Base-by-base conservation (phyloP, 768 basidiomycete genomes). In the Suillus sp. region DNA sequence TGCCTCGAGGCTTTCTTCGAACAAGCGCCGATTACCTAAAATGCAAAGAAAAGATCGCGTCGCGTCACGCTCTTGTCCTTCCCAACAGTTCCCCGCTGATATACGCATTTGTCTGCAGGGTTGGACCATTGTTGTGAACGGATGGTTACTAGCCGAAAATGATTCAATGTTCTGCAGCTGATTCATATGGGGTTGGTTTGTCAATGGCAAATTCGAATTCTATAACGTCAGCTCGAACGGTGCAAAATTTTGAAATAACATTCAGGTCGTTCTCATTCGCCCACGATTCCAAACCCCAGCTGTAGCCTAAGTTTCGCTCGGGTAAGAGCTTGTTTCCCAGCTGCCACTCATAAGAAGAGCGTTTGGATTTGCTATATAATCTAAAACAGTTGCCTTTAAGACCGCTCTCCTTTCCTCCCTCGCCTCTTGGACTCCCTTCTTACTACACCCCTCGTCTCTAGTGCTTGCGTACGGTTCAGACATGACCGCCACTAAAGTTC, bases 401-500 rank as follows among this genome's bases (percentile, higher is more conserved):
- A 63, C 7, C 62, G 45, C 32, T 25, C 32, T 45, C 27, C 40
- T 54, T 61, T 42, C 32, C 59, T 62, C 61, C 30, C 37, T 27
- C 30, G 5, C 63, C 10, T 51, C 50, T 50, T 48, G 7, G 11
- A 35, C 18, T 4, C 53, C 30, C 13, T 47, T 60, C 40, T n/a
- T n/a, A n/a, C 51, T 43, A 47, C 59, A 20, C 47, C 20, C 58
- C n/a, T n/a, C 56, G 60, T 50, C 51, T 32, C 63, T 32, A 48
- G 56, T 50, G 2, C 55, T 64, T 32, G 42, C 25, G 38, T 69
- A 64, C 62, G 58, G 37, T 40, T 40, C 40, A 32, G 48, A 51
- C 27, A 77, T 77, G 75, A 54, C 66, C 22, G 62, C 43, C 47
- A 60, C 66, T 48, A 66, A 62, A 68, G 63, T 48, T 42, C 57